phyloP scores from a whole-genome alignment of 345 rosid species.

The Geranium brycei region DNA sequence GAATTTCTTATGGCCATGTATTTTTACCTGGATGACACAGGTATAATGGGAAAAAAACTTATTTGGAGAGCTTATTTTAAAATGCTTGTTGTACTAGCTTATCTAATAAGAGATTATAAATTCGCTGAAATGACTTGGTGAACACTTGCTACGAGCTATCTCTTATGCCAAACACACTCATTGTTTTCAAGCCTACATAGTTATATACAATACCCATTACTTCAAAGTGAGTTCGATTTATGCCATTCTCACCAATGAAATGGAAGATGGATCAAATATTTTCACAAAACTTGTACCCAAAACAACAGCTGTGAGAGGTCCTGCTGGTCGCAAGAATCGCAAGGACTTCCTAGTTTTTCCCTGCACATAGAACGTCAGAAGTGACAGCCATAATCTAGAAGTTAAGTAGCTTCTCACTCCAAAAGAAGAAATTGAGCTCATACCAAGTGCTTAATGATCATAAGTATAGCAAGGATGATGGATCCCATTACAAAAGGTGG shows the following conservation, averaged over 20 bases:
- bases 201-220: background rate
- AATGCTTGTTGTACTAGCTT: no score
- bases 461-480: slow-evolving; percentile 59
- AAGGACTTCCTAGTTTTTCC: slow-evolving; percentile 83
- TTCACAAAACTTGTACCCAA: slow-evolving; percentile 75
- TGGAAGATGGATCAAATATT: slow-evolving; percentile 67
- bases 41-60: no score
- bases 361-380: slow-evolving; percentile 29
- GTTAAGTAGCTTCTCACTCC: background rate
- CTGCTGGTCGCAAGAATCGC: slow-evolving; percentile 77
- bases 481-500: slow-evolving; percentile 98
- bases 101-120: no score
- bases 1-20: no score
- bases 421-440: slow-evolving; percentile 13
- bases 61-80: no score
- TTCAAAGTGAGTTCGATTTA: background rate
- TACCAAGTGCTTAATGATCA: slow-evolving; percentile 89
- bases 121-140: no score
- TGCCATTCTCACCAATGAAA: slow-evolving; percentile 60
- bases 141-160: no score
- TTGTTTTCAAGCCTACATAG: no score
- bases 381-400: background rate
- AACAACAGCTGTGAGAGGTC: slow-evolving; percentile 85
- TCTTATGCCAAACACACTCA: no score
- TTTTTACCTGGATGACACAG: no score